Conservation (phyloP, 139 green algal genomes). For the Nannochloris sp. region DNA sequence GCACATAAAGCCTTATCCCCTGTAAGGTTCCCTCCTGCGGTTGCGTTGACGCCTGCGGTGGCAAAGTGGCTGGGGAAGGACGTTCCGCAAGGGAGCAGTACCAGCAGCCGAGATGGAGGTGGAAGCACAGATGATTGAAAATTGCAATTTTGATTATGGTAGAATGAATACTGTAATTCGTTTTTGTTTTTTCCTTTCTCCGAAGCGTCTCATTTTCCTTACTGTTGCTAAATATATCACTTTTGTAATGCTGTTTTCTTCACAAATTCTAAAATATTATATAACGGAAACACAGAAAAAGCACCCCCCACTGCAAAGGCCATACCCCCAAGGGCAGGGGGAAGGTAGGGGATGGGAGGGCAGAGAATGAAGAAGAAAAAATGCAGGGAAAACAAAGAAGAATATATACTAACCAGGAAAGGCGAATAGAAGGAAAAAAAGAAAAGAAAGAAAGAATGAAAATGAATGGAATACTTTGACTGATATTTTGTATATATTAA, state of each 20-base stretch:
- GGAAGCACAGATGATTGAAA: neutral
- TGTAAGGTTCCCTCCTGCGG: slow-evolving; percentile 95
- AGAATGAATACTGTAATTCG: too few relatives aligned
- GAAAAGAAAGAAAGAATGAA: neutral
- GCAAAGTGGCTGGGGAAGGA: slow-evolving; percentile 70
- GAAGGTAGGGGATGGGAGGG: neutral
- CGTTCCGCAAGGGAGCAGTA: neutral
- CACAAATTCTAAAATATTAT: too few relatives aligned
- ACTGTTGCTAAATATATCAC: too few relatives aligned
- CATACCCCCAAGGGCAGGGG: neutral
- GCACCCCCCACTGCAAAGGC: neutral
- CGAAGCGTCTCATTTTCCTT: too few relatives aligned
- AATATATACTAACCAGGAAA: neutral
- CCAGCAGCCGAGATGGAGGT: neutral
- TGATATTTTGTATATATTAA: neutral
- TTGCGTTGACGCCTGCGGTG: slow-evolving; percentile 95
- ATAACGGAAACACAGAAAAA: neutral
- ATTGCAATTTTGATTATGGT: too few relatives aligned
- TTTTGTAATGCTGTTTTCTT: too few relatives aligned
- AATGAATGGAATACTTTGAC: neutral
- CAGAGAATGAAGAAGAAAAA: too few relatives aligned
- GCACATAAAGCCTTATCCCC: slow-evolving; percentile 98
- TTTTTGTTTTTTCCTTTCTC: too few relatives aligned
- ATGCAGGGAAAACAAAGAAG: too few relatives aligned
- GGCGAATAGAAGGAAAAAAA: too few relatives aligned